Conservation (phyloP, 1,139 yeast species). For the Protomyces gravidus region DNA sequence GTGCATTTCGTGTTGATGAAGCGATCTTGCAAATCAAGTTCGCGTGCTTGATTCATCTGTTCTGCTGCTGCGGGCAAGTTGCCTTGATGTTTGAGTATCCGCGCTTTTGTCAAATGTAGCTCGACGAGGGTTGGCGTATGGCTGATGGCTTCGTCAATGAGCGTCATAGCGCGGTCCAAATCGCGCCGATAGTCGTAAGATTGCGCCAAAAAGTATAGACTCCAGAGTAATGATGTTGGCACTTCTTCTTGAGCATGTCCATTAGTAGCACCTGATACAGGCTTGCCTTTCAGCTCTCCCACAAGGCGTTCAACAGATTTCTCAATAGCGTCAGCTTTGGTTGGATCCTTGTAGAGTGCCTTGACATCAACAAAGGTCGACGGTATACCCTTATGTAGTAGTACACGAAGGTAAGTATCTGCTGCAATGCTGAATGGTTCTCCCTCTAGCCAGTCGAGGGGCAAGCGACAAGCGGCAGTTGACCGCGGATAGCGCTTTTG, state of each 20-base stretch:
- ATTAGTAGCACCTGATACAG: neutral
- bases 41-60: conserved; percentile 65
- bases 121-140: conserved; percentile 77
- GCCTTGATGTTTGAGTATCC: conserved; percentile 70
- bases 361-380: conserved; percentile 83
- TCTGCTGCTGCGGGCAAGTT: conserved; percentile 58
- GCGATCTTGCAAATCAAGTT: conserved; percentile 80
- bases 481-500: conserved; percentile 60
- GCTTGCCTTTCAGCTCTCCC: conserved; percentile 29
- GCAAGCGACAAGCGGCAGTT: conserved; percentile 11
- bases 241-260: conserved; percentile 6
- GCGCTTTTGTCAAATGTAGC: conserved; percentile 71
- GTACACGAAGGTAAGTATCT: conserved; percentile 53
- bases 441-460: conserved; percentile 40
- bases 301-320: conserved; percentile 39
- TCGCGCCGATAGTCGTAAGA: conserved; percentile 57
- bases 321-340: conserved; percentile 49
- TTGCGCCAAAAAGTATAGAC: conserved; percentile 73
- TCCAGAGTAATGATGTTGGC: conserved; percentile 67
- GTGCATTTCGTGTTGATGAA: conserved; percentile 85
- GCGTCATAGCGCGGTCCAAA: conserved; percentile 51
- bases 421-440: conserved; percentile 49
- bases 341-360: conserved; percentile 59
- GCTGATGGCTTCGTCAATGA: conserved; percentile 59
- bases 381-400: conserved; percentile 78